phyloP scores from a whole-genome alignment of 768 basidiomycete genomes.

The Mycena venus region DNA sequence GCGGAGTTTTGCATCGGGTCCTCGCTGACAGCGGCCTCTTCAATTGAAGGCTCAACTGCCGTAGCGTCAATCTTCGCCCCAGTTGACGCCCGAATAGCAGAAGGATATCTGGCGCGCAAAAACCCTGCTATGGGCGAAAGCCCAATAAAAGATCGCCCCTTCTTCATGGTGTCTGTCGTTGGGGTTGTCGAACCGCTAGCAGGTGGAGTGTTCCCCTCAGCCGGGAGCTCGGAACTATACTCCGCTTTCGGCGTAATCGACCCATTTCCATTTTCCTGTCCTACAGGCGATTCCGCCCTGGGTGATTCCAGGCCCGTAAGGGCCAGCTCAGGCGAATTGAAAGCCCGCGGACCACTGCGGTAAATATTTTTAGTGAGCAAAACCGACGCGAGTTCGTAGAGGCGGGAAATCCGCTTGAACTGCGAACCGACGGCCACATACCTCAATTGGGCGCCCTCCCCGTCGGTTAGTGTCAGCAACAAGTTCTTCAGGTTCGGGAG shows the following conservation, averaged over 20 bases:
- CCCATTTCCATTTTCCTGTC: conserved; percentile 32
- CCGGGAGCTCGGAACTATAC: conserved; percentile 38
- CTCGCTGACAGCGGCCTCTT: conserved; percentile 15
- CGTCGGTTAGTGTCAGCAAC: conserved; percentile 85
- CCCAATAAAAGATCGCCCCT: conserved; percentile 64
- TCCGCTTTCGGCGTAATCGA: conserved; percentile 54
- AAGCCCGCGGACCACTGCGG: conserved; percentile 20
- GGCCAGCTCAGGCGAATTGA: conserved; percentile 28
- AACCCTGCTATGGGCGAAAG: conserved; percentile 76
- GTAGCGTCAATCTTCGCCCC: conserved; percentile 20
- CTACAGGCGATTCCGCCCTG: conserved; percentile 39
- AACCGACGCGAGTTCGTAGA: no score
- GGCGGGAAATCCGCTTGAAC: no score
- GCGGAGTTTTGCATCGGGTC: conserved; percentile 25
- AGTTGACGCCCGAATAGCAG: conserved; percentile 49
- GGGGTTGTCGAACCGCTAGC: conserved; percentile 73
- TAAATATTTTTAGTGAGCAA: background rate
- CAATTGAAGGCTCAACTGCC: conserved; percentile 19
- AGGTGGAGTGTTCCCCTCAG: conserved; percentile 57
- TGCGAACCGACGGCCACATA: conserved; percentile 28
- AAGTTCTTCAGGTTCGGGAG: conserved; percentile 97
- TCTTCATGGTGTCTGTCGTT: conserved; percentile 54
- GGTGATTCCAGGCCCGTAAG: conserved; percentile 39
- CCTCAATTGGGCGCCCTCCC: conserved; percentile 62
- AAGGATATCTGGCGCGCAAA: conserved; percentile 72